Evolutionary conservation across 176 grass and related monocot species (phyloP), one percentile per base, ranked within the genome.

Genomic region (Oryza australiensis): DNA sequence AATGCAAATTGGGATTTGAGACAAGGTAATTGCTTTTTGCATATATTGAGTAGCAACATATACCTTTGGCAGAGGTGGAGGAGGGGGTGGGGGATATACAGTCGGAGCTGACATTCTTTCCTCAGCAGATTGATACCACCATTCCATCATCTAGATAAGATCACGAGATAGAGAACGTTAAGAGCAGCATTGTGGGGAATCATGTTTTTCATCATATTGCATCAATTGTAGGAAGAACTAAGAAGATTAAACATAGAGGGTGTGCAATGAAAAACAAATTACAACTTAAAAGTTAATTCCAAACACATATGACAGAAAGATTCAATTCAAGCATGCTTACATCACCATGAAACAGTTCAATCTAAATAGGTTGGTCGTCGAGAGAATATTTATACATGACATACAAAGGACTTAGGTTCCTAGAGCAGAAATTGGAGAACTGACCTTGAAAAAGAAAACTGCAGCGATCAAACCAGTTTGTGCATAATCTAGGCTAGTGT

Each of bases 121-220:
- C 91, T 99, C 96, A 8, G 96, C 96, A 84, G 96, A 99, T 90
- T 99, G 93, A 70, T 99, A 99, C 92, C 92, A 99, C 96, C 96
- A 99, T 78, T 95, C 96, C 93, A 99, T 99, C 96, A 99, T 99
- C 96, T 99, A 86, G 41, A 66, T 60, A 90, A 60, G 32, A 26
- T 84, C 51, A 37, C 11, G 32, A 77, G 43, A 84, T 65, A 64
- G 33, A 87, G 14, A 86, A 77, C 42, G 82, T 73, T 77, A 75
- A 76, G 64, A 34, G 72, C 64, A 75, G 34, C 20, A 38, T 18
- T 27, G 72, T 33, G 60, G 3, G 38, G 16, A 29, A 68, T 78
- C 43, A 18, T 60, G 45, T 24, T 59, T 80, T 64, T 22, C 26
- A 14, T 76, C 69, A 67, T 20, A 79, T 53, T 27, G n/a, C 75